Conservation (phyloP, 108 stramenopile species). For the Bacterosira constricta region DNA sequence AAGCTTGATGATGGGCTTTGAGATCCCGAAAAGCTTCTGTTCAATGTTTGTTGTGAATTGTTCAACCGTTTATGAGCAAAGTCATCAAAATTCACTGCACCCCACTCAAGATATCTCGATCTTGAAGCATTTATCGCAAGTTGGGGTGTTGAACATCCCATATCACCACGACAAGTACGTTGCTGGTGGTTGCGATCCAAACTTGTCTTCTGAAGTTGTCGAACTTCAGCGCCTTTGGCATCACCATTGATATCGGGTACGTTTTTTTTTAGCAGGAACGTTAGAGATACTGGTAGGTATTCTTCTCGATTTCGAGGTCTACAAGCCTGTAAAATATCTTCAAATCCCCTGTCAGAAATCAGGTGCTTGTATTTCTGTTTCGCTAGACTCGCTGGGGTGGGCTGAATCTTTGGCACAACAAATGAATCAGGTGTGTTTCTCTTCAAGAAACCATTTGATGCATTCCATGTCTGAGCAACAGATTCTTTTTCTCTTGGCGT, state of each 20-base stretch:
- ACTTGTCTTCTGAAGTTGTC: background rate
- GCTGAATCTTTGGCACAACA: background rate
- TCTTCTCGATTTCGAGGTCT: conserved; percentile 62
- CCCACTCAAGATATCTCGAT: conserved; percentile 41
- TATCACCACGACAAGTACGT: background rate
- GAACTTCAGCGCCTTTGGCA: background rate
- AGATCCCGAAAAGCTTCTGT: conserved; percentile 10
- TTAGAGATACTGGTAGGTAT: conserved; percentile 38
- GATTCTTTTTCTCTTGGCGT: conserved; percentile 2
- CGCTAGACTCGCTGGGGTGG: conserved; percentile 5
- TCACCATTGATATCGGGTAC: background rate
- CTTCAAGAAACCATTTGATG: conserved; percentile 62
- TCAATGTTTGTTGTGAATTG: conserved; percentile 5
- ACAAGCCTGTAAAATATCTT: conserved; percentile 86
- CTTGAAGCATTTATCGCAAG: conserved; percentile 7
- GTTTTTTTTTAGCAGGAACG: conserved; percentile 22
- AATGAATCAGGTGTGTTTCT: background rate
- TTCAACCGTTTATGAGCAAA: conserved; percentile 7
- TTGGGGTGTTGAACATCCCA: conserved; percentile 5
- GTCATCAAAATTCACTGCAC: conserved; percentile 47
- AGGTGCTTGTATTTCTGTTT: conserved; percentile 65
- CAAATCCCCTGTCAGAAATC: conserved; percentile 73
- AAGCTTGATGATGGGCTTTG: conserved; percentile 28
- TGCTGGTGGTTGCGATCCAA: no score
- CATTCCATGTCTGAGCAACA: conserved; percentile 16